Evolutionary conservation across 208 protist species (phyloP).

Genomic region (Wallacemonas collosoma): DNA sequence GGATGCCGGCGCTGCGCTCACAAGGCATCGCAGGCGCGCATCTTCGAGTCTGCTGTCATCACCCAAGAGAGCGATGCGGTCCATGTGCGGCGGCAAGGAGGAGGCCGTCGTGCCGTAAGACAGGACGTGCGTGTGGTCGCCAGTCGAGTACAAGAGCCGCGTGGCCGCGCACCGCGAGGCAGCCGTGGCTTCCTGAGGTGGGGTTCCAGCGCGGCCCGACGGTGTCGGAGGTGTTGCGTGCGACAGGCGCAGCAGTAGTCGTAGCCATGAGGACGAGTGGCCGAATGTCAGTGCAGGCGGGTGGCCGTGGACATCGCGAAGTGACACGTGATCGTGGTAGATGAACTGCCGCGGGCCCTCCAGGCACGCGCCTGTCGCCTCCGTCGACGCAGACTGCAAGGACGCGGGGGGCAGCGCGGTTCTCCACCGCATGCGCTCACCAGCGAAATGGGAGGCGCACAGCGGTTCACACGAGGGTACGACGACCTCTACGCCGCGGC

Average conservation of each 20-base stretch:
- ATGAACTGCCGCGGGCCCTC: constrained; percentile 2
- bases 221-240: background rate
- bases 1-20: background rate
- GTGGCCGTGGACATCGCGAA: background rate
- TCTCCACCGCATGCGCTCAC: constrained; percentile 33
- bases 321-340: background rate
- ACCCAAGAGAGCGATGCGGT: constrained; percentile 33
- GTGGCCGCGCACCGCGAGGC: background rate
- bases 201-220: background rate
- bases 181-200: background rate
- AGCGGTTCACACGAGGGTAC: constrained; percentile 7
- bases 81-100: constrained; percentile 7
- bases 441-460: constrained; percentile 34
- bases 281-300: background rate
- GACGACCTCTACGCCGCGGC: constrained; percentile 14
- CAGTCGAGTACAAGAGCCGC: constrained; percentile 25
- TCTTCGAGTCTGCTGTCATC: constrained; percentile 15
- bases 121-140: constrained; percentile 23
- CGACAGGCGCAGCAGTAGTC: background rate
- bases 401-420: background rate
- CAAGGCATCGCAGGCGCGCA: constrained; percentile 25
- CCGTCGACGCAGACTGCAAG: constrained; percentile 8
- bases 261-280: background rate
- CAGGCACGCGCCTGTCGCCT: constrained; percentile 7
- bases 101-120: background rate